Conservation (phyloP, 371 early-diverging fungal species). For the Mucor piriformis region DNA sequence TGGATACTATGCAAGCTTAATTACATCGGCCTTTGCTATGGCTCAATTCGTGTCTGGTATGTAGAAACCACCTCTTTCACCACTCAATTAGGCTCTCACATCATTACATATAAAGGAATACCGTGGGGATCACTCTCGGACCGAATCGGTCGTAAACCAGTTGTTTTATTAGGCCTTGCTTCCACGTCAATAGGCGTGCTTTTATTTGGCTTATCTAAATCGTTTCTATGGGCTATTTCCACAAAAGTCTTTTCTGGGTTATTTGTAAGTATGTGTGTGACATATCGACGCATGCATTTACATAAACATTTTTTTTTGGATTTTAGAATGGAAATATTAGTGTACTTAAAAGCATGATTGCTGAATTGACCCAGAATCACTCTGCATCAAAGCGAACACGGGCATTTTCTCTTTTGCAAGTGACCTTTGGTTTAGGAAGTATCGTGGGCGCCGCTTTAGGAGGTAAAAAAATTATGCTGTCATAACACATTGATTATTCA, state of each 20-base stretch:
- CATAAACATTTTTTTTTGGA: not conserved
- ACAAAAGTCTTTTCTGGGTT: constrained; percentile 73
- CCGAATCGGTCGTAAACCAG: constrained; percentile 70
- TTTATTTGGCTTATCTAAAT: constrained; percentile 76
- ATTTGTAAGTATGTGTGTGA: constrained; percentile 41
- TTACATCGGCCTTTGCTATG: constrained; percentile 66
- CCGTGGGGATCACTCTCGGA: constrained; percentile 71
- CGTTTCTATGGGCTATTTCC: constrained; percentile 67
- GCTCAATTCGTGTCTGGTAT: constrained; percentile 59
- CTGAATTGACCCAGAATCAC: constrained; percentile 72
- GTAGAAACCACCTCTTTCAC: not conserved
- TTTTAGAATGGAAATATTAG: constrained; percentile 73
- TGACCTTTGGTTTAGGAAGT: constrained; percentile 58
- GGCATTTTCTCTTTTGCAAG: constrained; percentile 59
- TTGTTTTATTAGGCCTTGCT: constrained; percentile 77
- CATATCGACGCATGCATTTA: constrained; percentile 32
- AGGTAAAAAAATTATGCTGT: constrained; percentile 33
- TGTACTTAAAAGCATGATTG: constrained; percentile 81
- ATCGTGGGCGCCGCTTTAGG: constrained; percentile 78
- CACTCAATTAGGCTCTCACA: not conserved
- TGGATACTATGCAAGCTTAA: constrained; percentile 67
- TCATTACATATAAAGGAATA: constrained; percentile 30
- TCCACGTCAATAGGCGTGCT: constrained; percentile 69
- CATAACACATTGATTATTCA: not conserved
- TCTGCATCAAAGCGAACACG: constrained; percentile 39